A percentile compares a stretch with the other conserved stretches of the same genome.
These are phyloP conservation scores for Paecilomyces sp. DNA, from an alignment of 2,329 filamentous ascomycete genomes.

Conservation along the genomic window DNA sequence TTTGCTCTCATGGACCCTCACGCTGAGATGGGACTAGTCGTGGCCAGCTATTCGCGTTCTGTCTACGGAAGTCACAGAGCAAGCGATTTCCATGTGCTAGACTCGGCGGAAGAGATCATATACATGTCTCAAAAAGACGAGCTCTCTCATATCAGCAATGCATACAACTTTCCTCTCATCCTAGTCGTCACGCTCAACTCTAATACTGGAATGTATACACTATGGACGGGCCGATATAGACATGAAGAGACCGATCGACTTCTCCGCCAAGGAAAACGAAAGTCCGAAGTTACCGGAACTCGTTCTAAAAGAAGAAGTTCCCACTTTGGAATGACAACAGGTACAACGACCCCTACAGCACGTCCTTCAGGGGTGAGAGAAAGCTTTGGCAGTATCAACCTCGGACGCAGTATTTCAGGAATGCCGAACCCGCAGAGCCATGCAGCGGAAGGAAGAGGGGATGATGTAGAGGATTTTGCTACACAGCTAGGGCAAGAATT, in stretches of 20 bases:
- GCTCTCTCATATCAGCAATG: constrained; percentile 15
- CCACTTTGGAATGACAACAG: constrained; percentile 57
- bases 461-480: constrained; percentile 53
- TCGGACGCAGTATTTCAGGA: constrained; percentile 35
- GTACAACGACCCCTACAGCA: constrained; percentile 65
- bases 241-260: constrained; percentile 53
- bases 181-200: constrained; percentile 76
- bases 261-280: constrained; percentile 35
- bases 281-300: constrained; percentile 51
- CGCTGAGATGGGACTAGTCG: constrained; percentile 76
- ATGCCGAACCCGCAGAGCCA: constrained; percentile 30
- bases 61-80: constrained; percentile 19
- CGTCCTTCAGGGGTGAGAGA: constrained; percentile 64
- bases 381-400: constrained; percentile 57
- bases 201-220: constrained; percentile 67
- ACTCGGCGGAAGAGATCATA: constrained; percentile 72
- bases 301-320: constrained; percentile 63
- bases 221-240: constrained; percentile 79
- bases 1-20: constrained; percentile 82
- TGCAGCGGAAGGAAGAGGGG: constrained; percentile 47
- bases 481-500: constrained; percentile 66
- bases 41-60: constrained; percentile 43
- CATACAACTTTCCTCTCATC: constrained; percentile 50
- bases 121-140: constrained; percentile 68
- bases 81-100: constrained; percentile 52